Percentiles rank a stretch among this genome's conserved stretches.
These are phyloP conservation scores for Chara braunii DNA, from an alignment of 139 green algal species.

Conservation along the genomic window DNA sequence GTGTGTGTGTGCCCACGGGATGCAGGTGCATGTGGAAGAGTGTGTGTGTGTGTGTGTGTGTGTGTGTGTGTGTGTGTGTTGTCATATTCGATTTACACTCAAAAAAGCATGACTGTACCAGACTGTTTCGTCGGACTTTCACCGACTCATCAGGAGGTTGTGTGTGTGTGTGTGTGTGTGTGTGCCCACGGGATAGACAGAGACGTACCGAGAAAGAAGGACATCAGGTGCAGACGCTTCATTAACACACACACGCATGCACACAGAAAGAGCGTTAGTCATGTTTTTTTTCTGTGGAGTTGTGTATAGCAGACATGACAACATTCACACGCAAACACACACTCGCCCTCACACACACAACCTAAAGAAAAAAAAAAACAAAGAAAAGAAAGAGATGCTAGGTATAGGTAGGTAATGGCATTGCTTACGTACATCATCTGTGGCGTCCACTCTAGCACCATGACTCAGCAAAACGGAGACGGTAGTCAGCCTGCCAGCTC, in stretches of 20 bases:
- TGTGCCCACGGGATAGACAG: too few species aligned
- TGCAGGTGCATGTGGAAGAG: neutral
- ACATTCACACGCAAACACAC: neutral
- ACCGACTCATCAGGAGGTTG: too few species aligned
- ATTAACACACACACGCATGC: neutral
- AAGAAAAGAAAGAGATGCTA: neutral
- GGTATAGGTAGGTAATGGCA: neutral
- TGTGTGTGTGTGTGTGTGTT: too few species aligned
- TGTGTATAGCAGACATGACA: neutral
- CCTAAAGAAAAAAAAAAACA: neutral
- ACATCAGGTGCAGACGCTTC: too few species aligned
- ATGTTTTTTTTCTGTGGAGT: neutral
- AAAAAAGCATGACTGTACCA: too few species aligned
- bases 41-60: too few species aligned
- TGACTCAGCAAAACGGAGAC: slow-evolving; percentile 1
- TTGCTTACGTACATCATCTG: slow-evolving; percentile 6
- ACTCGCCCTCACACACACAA: neutral
- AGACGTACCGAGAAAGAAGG: too few species aligned
- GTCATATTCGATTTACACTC: too few species aligned
- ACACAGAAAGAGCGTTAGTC: neutral
- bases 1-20: neutral
- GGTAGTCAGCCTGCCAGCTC: neutral
- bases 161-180: too few species aligned
- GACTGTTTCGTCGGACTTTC: too few species aligned
- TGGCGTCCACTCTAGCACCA: neutral